Base-by-base conservation (phyloP, 2,329 filamentous ascomycete genomes). In the Fonsecaea pedrosoi region DNA sequence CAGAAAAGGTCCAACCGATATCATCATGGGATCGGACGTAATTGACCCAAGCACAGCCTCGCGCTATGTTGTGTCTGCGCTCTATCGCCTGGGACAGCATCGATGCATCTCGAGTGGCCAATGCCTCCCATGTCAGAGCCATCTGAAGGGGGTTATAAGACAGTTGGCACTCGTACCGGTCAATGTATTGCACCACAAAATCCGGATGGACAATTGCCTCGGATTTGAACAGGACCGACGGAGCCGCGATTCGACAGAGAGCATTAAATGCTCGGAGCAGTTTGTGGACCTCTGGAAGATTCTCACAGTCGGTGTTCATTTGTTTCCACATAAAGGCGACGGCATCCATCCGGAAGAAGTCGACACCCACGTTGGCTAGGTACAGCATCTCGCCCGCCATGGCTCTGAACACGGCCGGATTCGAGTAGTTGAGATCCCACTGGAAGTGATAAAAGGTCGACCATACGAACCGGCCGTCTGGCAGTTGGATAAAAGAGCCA, bases 301-400 rank as follows among this genome's bases (percentile, higher is more conserved):
- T 72, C 56, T 72, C 70, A 42, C 70, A 72, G 58, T 70, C 69
- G 5, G 70, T 72, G 59, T 72, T 72, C 69, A 72, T 72, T 30
- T 70, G 70, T 53, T 72, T 72, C 70, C 70, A 72, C 70, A 72
- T 72, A 37, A 72, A 72, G 4, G 70, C 70, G 4, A 72, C 70
- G 25, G 70, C 70, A 45, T 72, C 70, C 70, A 72, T 72, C 12
- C 70, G 69, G 56, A 72, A 72, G 54, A 72, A 69, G 56, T 71
- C 69, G 30, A 72, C 64, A 3, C 70, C 70, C n/a, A 72, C 42
- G 25, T 72, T 72, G 59, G 70, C 70, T 18, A 72, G 56, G 21
- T 70, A 72, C 35, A 72, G 57, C 70, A 72, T 72, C 45, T 72
- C 70, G 18, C 63, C 70, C 7, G 70, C 70, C 70, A 72, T 72